These are phyloP conservation scores for Populus hybrid DNA, from an alignment of 441 rosid species.

Conservation along the genomic window DNA sequence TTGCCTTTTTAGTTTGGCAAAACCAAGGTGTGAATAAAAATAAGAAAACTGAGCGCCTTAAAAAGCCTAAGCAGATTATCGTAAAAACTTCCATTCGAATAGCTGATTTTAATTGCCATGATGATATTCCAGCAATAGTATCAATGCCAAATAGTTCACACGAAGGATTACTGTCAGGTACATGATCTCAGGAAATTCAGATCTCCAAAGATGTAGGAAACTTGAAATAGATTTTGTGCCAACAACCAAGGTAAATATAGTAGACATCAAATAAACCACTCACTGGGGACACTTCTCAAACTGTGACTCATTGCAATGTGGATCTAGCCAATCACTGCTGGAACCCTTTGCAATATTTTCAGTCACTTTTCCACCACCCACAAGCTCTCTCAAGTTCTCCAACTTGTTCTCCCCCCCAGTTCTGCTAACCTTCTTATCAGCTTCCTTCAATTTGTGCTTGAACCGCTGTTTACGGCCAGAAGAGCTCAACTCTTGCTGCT, in stretches of 20 bases:
- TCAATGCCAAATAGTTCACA: slow-evolving; percentile 10
- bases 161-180: slow-evolving; percentile 19
- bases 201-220: slow-evolving; percentile 17
- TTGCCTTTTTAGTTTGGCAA: background rate
- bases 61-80: background rate
- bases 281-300: slow-evolving; percentile 62
- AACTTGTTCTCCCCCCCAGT: slow-evolving; percentile 84
- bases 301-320: slow-evolving; percentile 84
- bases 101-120: background rate
- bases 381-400: slow-evolving; percentile 72
- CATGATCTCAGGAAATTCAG: slow-evolving; percentile 21
- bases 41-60: background rate
- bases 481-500: slow-evolving; percentile 53
- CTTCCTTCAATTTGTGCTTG: slow-evolving; percentile 83
- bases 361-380: slow-evolving; percentile 47
- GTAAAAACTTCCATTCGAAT: background rate
- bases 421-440: slow-evolving; percentile 55
- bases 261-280: slow-evolving; percentile 16
- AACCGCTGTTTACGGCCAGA: slow-evolving; percentile 74
- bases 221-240: background rate
- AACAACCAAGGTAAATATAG: background rate
- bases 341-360: slow-evolving; percentile 47
- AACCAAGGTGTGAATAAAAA: background rate
- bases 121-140: background rate
- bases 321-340: slow-evolving; percentile 79